phyloP scores from a whole-genome alignment of 306 rosid species.

The Medicago ruthenica region DNA sequence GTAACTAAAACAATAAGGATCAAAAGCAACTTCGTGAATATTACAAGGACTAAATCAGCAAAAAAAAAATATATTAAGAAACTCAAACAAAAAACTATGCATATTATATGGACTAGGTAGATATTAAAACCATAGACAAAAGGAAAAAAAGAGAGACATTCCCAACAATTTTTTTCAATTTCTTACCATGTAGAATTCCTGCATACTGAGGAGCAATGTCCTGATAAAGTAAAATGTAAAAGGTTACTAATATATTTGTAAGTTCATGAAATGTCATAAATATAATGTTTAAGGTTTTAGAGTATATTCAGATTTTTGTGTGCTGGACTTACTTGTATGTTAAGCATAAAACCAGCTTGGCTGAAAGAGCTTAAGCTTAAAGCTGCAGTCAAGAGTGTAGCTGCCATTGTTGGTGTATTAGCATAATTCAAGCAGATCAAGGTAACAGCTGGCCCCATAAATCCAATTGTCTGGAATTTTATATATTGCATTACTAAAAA shows the following conservation, averaged over 20 bases:
- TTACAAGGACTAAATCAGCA: too few relatives aligned
- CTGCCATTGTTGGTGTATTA: conserved; percentile 67
- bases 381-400: conserved; percentile 70
- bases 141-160: not conserved
- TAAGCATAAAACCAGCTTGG: conserved; percentile 94
- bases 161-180: not conserved
- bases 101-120: not conserved
- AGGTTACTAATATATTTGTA: not conserved
- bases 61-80: too few relatives aligned
- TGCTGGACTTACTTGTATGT: conserved; percentile 74
- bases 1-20: too few relatives aligned
- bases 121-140: not conserved
- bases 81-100: too few relatives aligned
- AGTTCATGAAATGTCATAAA: conserved; percentile 2
- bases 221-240: conserved; percentile 54
- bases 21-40: too few relatives aligned
- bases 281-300: not conserved
- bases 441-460: conserved; percentile 82
- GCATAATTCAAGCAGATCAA: conserved; percentile 81
- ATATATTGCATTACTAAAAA: conserved; percentile 34
- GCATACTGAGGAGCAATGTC: conserved; percentile 95
- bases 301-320: not conserved
- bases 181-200: conserved; percentile 86
- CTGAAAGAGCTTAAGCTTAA: conserved; percentile 94
- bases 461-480: conserved; percentile 74